Evolutionary conservation across 345 rosid species (phyloP).

Genomic region (Syzygium aqueum): DNA sequence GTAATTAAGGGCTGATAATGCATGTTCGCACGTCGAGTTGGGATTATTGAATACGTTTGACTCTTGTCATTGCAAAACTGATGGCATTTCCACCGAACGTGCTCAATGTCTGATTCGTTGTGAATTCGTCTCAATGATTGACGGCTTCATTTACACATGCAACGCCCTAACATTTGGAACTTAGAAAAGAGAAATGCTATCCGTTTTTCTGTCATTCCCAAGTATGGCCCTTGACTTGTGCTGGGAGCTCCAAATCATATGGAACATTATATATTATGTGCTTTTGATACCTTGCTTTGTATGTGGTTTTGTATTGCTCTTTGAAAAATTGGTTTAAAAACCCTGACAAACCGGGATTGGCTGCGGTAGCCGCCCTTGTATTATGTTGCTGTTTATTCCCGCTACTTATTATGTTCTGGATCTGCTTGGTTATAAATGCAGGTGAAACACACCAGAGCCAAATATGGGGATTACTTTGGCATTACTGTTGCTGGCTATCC

Average conservation of each 20-base stretch:
- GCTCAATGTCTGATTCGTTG: background rate
- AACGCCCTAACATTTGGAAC: background rate
- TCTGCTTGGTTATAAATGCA: slow-evolving; percentile 3
- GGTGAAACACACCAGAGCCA: slow-evolving; percentile 65
- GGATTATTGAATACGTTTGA: background rate
- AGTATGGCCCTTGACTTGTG: too few relatives aligned
- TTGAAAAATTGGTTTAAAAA: background rate
- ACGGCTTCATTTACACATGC: background rate
- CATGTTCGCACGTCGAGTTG: background rate
- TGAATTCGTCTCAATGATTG: background rate
- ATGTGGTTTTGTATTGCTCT: background rate
- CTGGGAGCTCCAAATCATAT: background rate
- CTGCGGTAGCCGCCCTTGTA: background rate
- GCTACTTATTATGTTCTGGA: background rate
- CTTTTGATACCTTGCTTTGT: background rate
- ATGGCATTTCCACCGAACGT: background rate
- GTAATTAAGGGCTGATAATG: slow-evolving; percentile 3
- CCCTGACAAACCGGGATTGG: background rate
- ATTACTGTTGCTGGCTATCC: slow-evolving; percentile 98
- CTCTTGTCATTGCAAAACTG: background rate
- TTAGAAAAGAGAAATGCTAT: background rate
- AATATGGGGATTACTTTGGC: slow-evolving; percentile 86
- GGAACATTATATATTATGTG: background rate
- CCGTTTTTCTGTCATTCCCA: too few relatives aligned
- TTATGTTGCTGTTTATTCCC: background rate